Evolutionary conservation across 2,329 filamentous ascomycete species (phyloP).

Genomic region (Colletotrichum sansevieriae): DNA sequence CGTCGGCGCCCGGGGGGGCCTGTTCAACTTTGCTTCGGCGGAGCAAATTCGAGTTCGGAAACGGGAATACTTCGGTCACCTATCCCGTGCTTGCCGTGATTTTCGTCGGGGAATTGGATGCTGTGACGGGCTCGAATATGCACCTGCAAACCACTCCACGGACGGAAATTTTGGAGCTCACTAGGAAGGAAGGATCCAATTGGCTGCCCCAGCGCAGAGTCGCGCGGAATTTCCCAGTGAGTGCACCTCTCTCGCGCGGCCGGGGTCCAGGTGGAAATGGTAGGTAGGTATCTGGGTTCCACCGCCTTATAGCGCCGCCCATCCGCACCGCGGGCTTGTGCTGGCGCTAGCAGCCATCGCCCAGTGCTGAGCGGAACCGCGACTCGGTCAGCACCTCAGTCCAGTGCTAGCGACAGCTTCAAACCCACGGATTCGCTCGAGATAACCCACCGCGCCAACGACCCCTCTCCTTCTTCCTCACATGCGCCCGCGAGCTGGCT

Average conservation of each 20-base stretch:
- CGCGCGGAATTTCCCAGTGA: slow-evolving; percentile 37
- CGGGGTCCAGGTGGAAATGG: no score
- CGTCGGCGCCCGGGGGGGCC: neutral
- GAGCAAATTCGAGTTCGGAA: no score
- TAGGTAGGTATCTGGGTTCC: neutral
- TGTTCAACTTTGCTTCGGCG: no score
- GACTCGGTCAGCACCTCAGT: no score
- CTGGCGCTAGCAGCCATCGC: slow-evolving; percentile 1
- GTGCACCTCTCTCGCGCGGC: neutral
- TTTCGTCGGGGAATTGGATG: neutral
- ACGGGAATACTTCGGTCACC: no score
- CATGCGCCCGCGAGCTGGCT: no score
- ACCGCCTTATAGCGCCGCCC: slow-evolving; percentile 20
- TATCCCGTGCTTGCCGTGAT: slow-evolving; percentile 1
- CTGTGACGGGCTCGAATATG: slow-evolving; percentile 1
- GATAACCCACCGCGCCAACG: no score
- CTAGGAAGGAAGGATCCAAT: slow-evolving; percentile 17
- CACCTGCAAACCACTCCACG: slow-evolving; percentile 4
- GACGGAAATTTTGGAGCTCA: slow-evolving; percentile 41
- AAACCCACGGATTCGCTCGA: neutral
- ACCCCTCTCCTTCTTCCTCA: no score
- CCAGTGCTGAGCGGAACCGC: slow-evolving; percentile 1
- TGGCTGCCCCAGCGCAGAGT: slow-evolving; percentile 1
- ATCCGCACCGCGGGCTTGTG: neutral
- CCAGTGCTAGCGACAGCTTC: neutral